Base-by-base conservation (phyloP, 805 yeast genomes). In the Wickerhamiella qilinensis region DNA sequence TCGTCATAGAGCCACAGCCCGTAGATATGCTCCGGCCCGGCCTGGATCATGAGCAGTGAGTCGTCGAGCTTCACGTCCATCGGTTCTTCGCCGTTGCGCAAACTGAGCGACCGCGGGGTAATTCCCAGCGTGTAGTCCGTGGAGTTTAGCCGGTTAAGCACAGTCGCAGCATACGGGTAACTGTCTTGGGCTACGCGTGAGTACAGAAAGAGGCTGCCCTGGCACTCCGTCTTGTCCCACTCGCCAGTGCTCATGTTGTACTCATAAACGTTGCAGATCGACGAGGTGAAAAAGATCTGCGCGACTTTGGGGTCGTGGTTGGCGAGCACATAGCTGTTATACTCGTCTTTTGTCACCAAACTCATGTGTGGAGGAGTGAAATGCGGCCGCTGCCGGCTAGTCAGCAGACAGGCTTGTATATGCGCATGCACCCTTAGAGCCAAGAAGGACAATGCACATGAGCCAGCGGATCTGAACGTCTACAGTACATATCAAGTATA, bases 211-310 rank as follows among this genome's bases (percentile, higher is more conserved):
- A 62, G 35, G 2, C 63, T 51, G 12, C 67, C 67, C 42, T 59
- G 62, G 39, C 53, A 54, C 38, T 58, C 45, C 20, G 51, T 43
- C 46, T 59, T 61, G 30, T 57, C 60, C 67, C 67, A 62, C 40
- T 52, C 54, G 16, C 51, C 54, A 3, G 43, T 33, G 9, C 43
- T 52, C 14, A 52, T 35, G 35, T 57, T 51, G 45, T 55, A 63
- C 44, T 56, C 48, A 49, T 62, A 62, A 8, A 62, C 59, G 20
- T 58, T 60, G 43, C 66, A 61, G 22, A 62, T 59, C 2, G 64
- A 46, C 5, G 65, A 58, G n/a, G 57, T 51, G 44, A 51, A 52
- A 21, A 58, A 48, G 17, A 62, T 46, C 38, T 57, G 53, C 20
- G 55, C 55, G n/a, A 58, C 39, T 14, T 45, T 37, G 3, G 60